Conservation (phyloP, 768 basidiomycete species). For the Scleroderma bovista region DNA sequence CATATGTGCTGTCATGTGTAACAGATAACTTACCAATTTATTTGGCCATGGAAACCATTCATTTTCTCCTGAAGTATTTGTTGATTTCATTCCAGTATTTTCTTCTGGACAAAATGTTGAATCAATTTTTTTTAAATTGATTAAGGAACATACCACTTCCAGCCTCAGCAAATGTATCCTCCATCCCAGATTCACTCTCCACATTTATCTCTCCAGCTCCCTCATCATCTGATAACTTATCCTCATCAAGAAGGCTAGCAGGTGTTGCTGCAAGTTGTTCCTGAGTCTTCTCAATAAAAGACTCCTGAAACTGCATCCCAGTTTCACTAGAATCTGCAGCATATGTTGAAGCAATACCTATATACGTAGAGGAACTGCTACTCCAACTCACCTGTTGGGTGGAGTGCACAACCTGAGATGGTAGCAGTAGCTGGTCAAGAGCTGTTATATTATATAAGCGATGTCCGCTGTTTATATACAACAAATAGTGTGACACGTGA, state of each 20-base stretch:
- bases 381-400: too few relatives aligned
- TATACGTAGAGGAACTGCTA: too few relatives aligned
- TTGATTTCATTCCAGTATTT: not conserved
- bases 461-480: too few relatives aligned
- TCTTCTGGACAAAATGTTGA: not conserved
- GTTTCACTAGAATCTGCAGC: not conserved
- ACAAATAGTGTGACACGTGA: too few relatives aligned
- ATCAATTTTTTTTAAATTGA: not conserved
- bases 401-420: too few relatives aligned
- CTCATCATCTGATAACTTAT: conserved; percentile 1
- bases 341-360: too few relatives aligned
- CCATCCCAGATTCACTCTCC: not conserved
- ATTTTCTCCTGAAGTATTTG: not conserved
- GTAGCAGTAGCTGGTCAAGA: too few relatives aligned
- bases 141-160: not conserved
- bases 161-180: not conserved
- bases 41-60: conserved; percentile 1
- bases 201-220: not conserved
- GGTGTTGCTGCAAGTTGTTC: not conserved
- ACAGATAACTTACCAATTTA: not conserved
- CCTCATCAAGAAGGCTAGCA: not conserved
- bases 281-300: too few relatives aligned
- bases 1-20: not conserved
- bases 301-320: not conserved
- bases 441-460: too few relatives aligned